Evolutionary conservation across 805 yeast species (phyloP), one percentile per base, ranked within the genome.

Genomic region (Ogataea allantospora): DNA sequence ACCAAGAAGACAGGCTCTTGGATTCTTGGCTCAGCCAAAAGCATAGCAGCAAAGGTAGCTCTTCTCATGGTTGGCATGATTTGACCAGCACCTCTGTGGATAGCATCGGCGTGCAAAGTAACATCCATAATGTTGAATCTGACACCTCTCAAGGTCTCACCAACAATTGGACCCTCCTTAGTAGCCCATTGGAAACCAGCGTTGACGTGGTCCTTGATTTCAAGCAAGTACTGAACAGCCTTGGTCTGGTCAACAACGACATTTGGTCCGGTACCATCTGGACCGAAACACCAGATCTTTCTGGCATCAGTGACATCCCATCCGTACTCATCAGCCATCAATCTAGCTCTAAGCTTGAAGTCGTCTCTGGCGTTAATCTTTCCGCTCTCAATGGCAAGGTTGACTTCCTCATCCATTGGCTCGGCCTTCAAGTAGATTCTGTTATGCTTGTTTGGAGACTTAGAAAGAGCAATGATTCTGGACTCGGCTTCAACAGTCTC

Each of bases 141-240:
- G 65, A 88, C 79, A 63, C 95, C 86, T 81, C 99, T 88, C 77
- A 88, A 74, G 71, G 74, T 77, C 81, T 93, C 98, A 78, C 95
- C 96, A 66, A 93, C 78, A 70, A 91, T 75, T 70, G 99, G 99
- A 80, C 99, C 99, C 75, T 93, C 97, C 80, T 86, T 89, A 66
- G 97, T 79, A 75, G 98, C 98, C 97, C 97, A 93, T 79, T 91
- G 97, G 97, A 91, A 91, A 70, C 96, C 98, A 69, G 99, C 93
- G 66, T 88, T 96, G 66, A 89, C 96, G 66, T 95, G 91, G 75
- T 91, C 99, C 87, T 91, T 91, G 82, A 93, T 93, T 81, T 91
- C 99, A 72, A 78, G 72, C 77, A 91, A 83, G 88, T 89, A 91
- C 79, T 93, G 98, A 52, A 91, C 98, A 66, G 99, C 99, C 91